These are phyloP conservation scores for Hypoxylon sp. DNA, from an alignment of 2,329 filamentous ascomycete species.

Conservation along the genomic window DNA sequence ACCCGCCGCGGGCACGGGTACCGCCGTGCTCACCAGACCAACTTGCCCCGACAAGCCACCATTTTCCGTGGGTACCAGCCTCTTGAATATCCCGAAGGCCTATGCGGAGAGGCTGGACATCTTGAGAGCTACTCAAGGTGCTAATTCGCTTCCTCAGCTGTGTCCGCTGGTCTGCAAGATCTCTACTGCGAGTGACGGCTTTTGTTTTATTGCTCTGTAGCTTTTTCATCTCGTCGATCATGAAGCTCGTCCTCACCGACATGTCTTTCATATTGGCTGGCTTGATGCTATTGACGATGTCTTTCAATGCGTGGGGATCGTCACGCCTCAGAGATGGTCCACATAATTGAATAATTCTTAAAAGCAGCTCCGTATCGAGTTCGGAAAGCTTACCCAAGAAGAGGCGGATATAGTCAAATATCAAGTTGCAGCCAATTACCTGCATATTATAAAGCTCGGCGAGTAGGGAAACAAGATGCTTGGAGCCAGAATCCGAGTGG, in stretches of 20 bases:
- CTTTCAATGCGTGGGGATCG: constrained; percentile 87
- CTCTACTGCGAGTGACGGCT: constrained; percentile 75
- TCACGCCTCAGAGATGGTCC: constrained; percentile 88
- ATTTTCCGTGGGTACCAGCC: constrained; percentile 89
- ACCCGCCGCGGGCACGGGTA: not conserved
- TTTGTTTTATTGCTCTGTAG: constrained; percentile 95
- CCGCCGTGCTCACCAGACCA: constrained; percentile 66
- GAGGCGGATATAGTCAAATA: constrained; percentile 90
- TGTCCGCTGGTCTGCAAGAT: constrained; percentile 82
- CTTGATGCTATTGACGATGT: constrained; percentile 84
- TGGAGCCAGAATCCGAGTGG: constrained; percentile 50
- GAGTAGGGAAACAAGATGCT: constrained; percentile 80
- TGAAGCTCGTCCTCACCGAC: constrained; percentile 92
- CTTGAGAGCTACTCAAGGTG: constrained; percentile 71
- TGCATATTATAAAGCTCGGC: constrained; percentile 94
- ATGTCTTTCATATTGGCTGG: constrained; percentile 77
- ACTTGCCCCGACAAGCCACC: constrained; percentile 98
- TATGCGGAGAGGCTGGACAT: constrained; percentile 81
- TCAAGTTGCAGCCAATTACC: constrained; percentile 81
- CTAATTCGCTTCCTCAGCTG: constrained; percentile 91
- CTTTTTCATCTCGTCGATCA: constrained; percentile 96
- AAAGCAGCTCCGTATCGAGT: constrained; percentile 85
- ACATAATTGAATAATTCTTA: constrained; percentile 84
- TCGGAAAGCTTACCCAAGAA: constrained; percentile 82
- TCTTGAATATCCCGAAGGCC: constrained; percentile 84